Evolutionary conservation across 345 rosid species (phyloP).

Genomic region (Anacardium occidentale): DNA sequence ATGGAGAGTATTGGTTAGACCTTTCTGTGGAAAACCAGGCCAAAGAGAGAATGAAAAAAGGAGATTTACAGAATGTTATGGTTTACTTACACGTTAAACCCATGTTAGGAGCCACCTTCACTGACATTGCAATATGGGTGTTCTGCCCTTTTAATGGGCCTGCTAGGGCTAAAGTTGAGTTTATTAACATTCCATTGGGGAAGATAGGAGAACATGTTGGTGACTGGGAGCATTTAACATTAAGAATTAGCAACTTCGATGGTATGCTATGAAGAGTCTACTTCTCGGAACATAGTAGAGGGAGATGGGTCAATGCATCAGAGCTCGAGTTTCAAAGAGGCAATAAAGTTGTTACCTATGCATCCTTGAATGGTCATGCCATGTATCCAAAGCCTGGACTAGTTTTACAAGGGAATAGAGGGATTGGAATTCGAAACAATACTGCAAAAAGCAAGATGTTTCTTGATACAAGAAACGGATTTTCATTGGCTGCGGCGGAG

Average conservation of each 20-base stretch:
- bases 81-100: constrained; percentile 75
- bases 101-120: constrained; percentile 73
- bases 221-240: constrained; percentile 86
- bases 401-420: constrained; percentile 65
- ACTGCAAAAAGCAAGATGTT: constrained; percentile 54
- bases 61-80: constrained; percentile 47
- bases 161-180: constrained; percentile 58
- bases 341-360: constrained; percentile 55
- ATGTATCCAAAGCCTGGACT: constrained; percentile 72
- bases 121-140: constrained; percentile 71
- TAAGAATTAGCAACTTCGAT: constrained; percentile 72
- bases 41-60: constrained; percentile 64
- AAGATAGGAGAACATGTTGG: constrained; percentile 82
- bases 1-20: constrained; percentile 77
- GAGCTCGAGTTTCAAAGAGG: constrained; percentile 59
- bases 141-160: constrained; percentile 90
- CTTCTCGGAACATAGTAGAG: constrained; percentile 69
- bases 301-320: constrained; percentile 62
- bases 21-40: constrained; percentile 49
- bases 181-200: constrained; percentile 51
- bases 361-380: constrained; percentile 80
- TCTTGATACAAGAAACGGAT: constrained; percentile 43
- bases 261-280: constrained; percentile 58
- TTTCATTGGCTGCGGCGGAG: constrained; percentile 53
- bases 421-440: constrained; percentile 69